Conservation (phyloP, 441 rosid genomes). For the Pelargonium fulgidum region DNA sequence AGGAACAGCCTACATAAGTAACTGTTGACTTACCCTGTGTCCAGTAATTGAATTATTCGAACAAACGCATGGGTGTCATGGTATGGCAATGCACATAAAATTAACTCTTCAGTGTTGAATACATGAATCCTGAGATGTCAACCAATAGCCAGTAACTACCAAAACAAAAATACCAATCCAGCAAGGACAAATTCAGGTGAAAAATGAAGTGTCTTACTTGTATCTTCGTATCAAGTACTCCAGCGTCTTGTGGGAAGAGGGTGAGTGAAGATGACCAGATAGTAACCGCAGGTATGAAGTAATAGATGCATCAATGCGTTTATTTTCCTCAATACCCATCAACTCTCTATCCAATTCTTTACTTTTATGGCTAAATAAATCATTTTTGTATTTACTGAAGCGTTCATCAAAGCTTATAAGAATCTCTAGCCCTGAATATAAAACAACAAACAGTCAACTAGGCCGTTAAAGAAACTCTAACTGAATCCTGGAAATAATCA, state of each 20-base stretch:
- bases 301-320: constrained; percentile 48
- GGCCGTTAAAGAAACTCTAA: neutral
- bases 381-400: constrained; percentile 52
- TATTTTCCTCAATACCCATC: constrained; percentile 55
- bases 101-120: constrained; percentile 71
- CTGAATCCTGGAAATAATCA: neutral
- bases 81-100: constrained; percentile 75
- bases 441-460: neutral
- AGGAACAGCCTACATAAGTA: constrained; percentile 2
- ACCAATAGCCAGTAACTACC: constrained; percentile 9
- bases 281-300: constrained; percentile 58
- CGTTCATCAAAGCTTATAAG: constrained; percentile 60
- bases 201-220: constrained; percentile 43
- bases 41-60: constrained; percentile 67
- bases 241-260: constrained; percentile 62
- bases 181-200: neutral
- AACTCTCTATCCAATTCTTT: constrained; percentile 80
- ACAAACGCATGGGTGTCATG: constrained; percentile 93
- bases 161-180: constrained; percentile 2
- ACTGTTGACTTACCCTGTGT: constrained; percentile 52
- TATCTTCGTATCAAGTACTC: constrained; percentile 94
- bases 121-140: constrained; percentile 63
- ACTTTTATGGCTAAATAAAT: constrained; percentile 71
- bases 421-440: constrained; percentile 71
- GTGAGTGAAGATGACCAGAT: constrained; percentile 62